Percentiles rank a stretch among this genome's conserved stretches.
Evolutionary conservation across 2,329 filamentous ascomycete genomes (phyloP).

Genomic region (Colletotrichum cuscutae): DNA sequence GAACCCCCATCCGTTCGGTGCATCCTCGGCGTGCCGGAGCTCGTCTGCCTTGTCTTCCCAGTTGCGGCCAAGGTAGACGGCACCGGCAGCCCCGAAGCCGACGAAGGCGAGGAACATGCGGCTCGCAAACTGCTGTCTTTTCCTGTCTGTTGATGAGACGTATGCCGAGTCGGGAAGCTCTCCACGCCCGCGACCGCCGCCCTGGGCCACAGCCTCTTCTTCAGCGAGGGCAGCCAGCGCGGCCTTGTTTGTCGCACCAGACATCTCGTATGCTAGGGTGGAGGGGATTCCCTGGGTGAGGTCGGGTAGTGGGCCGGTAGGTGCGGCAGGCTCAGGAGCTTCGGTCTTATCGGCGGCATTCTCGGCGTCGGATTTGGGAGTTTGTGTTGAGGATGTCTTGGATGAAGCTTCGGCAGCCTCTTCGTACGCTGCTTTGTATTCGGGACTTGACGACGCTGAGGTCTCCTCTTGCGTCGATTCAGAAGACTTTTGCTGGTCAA

Average conservation of each 20-base stretch:
- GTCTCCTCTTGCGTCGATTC: slow-evolving; percentile 5
- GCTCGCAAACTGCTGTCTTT: slow-evolving; percentile 80
- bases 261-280: slow-evolving; percentile 82
- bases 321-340: slow-evolving; percentile 21
- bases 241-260: slow-evolving; percentile 43
- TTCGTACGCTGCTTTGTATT: slow-evolving; percentile 12
- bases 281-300: slow-evolving; percentile 95
- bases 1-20: slow-evolving; percentile 82
- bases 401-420: slow-evolving; percentile 20
- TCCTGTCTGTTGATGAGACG: slow-evolving; percentile 88
- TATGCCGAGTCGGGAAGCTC: slow-evolving; percentile 84
- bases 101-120: slow-evolving; percentile 75
- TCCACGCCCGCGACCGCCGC: slow-evolving; percentile 63
- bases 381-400: slow-evolving; percentile 11
- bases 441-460: slow-evolving; percentile 3
- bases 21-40: slow-evolving; percentile 69
- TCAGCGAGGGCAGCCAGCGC: slow-evolving; percentile 37
- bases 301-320: slow-evolving; percentile 79
- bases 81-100: slow-evolving; percentile 64
- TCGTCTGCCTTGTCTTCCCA: slow-evolving; percentile 88
- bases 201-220: slow-evolving; percentile 52
- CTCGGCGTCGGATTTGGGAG: slow-evolving; percentile 18
- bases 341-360: slow-evolving; percentile 29
- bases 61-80: slow-evolving; percentile 84
- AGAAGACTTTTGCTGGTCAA: slow-evolving; percentile 19